Percentiles rank a stretch among this genome's conserved stretches.
Conservation (phyloP, 2,329 filamentous ascomycete genomes). For the Nemania diffusa region DNA sequence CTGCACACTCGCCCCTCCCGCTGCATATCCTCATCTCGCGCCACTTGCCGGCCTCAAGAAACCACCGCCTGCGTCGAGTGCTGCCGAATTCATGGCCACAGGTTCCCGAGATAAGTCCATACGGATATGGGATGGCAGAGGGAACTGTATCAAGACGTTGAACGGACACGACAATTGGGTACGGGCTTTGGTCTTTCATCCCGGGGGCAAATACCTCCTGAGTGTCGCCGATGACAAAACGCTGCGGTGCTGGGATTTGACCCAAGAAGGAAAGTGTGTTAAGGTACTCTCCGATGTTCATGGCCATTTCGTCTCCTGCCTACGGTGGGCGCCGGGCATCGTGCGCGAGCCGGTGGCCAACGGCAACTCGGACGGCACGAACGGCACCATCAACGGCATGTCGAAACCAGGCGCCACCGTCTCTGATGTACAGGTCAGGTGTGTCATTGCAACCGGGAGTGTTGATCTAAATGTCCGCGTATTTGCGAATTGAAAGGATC, state of each 20-base stretch:
- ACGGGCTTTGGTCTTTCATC: slow-evolving; percentile 85
- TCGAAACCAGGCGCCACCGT: slow-evolving; percentile 54
- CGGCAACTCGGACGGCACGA: slow-evolving; percentile 54
- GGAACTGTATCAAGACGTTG: slow-evolving; percentile 85
- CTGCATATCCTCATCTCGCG: slow-evolving; percentile 81
- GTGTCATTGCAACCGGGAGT: slow-evolving; percentile 87
- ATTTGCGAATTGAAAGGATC: slow-evolving; percentile 68
- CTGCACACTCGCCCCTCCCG: slow-evolving; percentile 83
- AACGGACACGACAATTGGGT: slow-evolving; percentile 96
- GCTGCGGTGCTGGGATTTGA: slow-evolving; percentile 91
- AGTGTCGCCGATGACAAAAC: slow-evolving; percentile 92
- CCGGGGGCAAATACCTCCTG: slow-evolving; percentile 88
- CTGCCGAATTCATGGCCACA: slow-evolving; percentile 89
- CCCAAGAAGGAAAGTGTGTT: slow-evolving; percentile 89
- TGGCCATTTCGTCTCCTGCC: slow-evolving; percentile 84
- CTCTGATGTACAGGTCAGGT: slow-evolving; percentile 74
- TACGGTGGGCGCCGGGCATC: slow-evolving; percentile 86
- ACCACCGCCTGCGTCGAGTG: slow-evolving; percentile 75
- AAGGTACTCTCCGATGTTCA: slow-evolving; percentile 82
- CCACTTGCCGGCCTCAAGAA: slow-evolving; percentile 85
- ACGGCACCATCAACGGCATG: slow-evolving; percentile 61
- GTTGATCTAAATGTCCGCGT: slow-evolving; percentile 83
- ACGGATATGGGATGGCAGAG: slow-evolving; percentile 86
- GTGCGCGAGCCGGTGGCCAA: slow-evolving; percentile 65
- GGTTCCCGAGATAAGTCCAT: slow-evolving; percentile 92